Evolutionary conservation across 306 rosid genomes (phyloP), one percentile per base, ranked within the genome.

Genomic region (Cicer pinnatifidum): DNA sequence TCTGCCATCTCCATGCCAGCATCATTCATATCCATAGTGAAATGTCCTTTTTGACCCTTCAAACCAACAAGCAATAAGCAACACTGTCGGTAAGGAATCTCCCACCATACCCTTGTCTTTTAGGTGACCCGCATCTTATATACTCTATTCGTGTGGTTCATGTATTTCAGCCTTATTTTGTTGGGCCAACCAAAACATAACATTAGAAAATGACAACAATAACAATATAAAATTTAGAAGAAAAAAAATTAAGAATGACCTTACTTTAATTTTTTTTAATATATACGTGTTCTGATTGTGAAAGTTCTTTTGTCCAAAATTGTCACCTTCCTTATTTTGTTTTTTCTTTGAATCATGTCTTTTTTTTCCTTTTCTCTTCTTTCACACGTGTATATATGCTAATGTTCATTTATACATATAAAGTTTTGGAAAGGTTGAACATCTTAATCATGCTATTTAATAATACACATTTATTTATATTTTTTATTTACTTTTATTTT

Each of bases 51-150:
- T 72, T 54, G 59, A 39, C 70, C 74, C 60, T 72, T 46, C 1
- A 6, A 59, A 59, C 9, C 6, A 59, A 44, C 15, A 47, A 53
- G 13, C 59, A 60, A n/a, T 59, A 1, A 59, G 35, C 48, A 67
- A 40, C 37, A 73, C 3, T 79, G 86, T 83, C 86, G 86, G 86
- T 50, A 65, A 59, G 75, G 78, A 79, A 83, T 79, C 86, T 72
- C 65, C 16, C 11, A 82, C 62, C 75, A 64, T 37, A 64, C 45
- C 71, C 60, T 12, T 79, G 81, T 79, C 86, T 66, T 67, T 51
- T 8, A 56, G 56, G 67, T 78, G 83, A 51, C 61, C 83, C 78
- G 4, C 74, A 68, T 46, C 44, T 65, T 44, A 6, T 47, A 4
- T 45, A 37, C 7, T 28, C 39, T 67, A 19, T 13, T 19, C 60